Evolutionary conservation across 2,329 filamentous ascomycete species (phyloP).

Genomic region (Epichloe festucae): DNA sequence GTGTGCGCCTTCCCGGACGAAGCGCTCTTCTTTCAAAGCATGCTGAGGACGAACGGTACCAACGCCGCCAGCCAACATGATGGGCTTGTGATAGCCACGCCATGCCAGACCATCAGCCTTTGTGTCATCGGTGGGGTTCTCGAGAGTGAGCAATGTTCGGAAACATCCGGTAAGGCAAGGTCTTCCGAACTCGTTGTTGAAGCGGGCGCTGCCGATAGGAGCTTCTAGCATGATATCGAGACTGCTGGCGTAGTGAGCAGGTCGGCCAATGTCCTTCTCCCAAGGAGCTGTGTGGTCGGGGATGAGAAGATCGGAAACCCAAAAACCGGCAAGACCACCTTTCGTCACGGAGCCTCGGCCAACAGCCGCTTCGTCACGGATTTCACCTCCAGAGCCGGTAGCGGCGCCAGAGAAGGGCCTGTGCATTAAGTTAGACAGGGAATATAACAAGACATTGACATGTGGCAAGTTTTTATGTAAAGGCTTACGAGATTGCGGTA

Average conservation of each 20-base stretch:
- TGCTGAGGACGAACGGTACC: slow-evolving; percentile 85
- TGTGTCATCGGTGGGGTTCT: slow-evolving; percentile 1
- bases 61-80: slow-evolving; percentile 94
- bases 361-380: slow-evolving; percentile 88
- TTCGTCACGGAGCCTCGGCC: slow-evolving; percentile 88
- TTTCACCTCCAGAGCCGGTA: slow-evolving; percentile 90
- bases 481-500: slow-evolving; percentile 63
- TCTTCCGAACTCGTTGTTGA: slow-evolving; percentile 96
- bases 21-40: slow-evolving; percentile 67
- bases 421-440: not conserved
- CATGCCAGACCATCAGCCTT: slow-evolving; percentile 38
- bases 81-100: slow-evolving; percentile 93
- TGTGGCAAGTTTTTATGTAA: not conserved
- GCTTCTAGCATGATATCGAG: slow-evolving; percentile 97
- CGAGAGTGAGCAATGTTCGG: slow-evolving; percentile 62
- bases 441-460: not conserved
- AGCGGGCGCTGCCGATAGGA: slow-evolving; percentile 85
- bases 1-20: slow-evolving; percentile 78
- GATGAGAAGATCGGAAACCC: slow-evolving; percentile 86
- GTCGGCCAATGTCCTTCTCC: slow-evolving; percentile 84
- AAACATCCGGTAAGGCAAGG: slow-evolving; percentile 85
- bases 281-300: slow-evolving; percentile 73
- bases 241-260: slow-evolving; percentile 82
- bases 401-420: slow-evolving; percentile 76
- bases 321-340: slow-evolving; percentile 83